phyloP scores from a whole-genome alignment of 1,284 basidiomycete species.

The Leccinum pachyderme region DNA sequence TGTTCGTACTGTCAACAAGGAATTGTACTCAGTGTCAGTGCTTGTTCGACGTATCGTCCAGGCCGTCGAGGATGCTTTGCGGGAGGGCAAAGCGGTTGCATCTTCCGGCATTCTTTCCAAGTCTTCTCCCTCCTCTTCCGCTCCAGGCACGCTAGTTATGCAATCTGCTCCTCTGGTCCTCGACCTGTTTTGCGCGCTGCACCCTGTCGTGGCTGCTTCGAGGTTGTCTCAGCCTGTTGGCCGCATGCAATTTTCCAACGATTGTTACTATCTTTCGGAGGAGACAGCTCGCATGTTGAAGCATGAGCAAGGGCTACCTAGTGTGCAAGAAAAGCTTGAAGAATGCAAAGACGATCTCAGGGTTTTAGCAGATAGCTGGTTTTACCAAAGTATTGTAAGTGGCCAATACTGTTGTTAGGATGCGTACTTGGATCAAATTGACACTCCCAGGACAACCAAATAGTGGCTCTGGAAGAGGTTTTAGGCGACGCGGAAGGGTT shows the following conservation, averaged over 20 bases:
- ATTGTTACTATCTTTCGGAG: constrained; percentile 69
- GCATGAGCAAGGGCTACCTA: constrained; percentile 23
- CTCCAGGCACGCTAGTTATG: constrained; percentile 54
- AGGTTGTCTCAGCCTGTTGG: constrained; percentile 57
- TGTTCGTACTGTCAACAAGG: constrained; percentile 37
- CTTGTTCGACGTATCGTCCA: constrained; percentile 56
- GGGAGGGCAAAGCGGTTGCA: constrained; percentile 57
- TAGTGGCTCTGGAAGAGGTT: constrained; percentile 14
- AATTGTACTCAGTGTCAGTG: constrained; percentile 58
- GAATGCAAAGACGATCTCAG: constrained; percentile 51
- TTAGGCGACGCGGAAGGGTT: constrained; percentile 73
- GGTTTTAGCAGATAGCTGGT: constrained; percentile 63
- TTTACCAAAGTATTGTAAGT: constrained; percentile 65
- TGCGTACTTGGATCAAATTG: constrained; percentile 5
- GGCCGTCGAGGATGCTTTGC: constrained; percentile 56
- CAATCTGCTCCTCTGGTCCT: constrained; percentile 68
- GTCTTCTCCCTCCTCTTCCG: constrained; percentile 23
- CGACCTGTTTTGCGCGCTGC: constrained; percentile 80
- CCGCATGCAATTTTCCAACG: constrained; percentile 84
- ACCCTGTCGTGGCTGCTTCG: constrained; percentile 66
- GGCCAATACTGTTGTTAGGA: constrained; percentile 3
- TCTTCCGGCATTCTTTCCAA: constrained; percentile 51
- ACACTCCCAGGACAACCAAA: constrained; percentile 23
- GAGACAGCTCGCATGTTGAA: constrained; percentile 44
- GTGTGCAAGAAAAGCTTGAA: constrained; percentile 44